Evolutionary conservation across 1,139 yeast species (phyloP), one percentile per base, ranked within the genome.

Genomic region (Geotrichum restrictum): DNA sequence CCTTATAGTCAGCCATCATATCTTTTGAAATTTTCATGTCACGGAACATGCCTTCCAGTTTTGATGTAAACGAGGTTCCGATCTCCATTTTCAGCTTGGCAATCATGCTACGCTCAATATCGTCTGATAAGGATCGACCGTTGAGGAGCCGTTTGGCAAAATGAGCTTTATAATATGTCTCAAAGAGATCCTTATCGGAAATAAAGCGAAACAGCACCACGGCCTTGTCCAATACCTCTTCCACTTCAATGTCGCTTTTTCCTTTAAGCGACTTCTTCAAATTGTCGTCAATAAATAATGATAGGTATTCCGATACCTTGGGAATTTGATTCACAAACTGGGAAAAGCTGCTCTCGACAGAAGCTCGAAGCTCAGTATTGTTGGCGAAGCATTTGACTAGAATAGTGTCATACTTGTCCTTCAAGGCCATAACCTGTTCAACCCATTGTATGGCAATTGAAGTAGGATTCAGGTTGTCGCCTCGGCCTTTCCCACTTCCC

Each of bases 161-260:
- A 70, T 88, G 96, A 52, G 85, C 86, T 60, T 91, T 91, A 69
- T 88, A 93, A 59, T 85, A 83, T 33, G 80, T 82, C 66, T 88
- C 96, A 69, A 93, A 93, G 37, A 88, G 74, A 68, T 93, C 98
- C 64, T 88, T 91, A 62, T 93, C 97, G 51, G 80, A 76, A 40
- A 93, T 76, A 60, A 80, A 83, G 53, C 84, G 74, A 62, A 89
- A 82, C 43, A 93, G 75, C 34, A 74, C 69, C 10, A 85, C 75
- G 0, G 89, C 78, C 42, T 78, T 77, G 45, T 74, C 74, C 45
- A 88, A 69, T 8, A 80, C 72, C 1, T 70, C 75, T 56, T 83
- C 88, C 1, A 80, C 71, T 53, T 76, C 81, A 51, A 76, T 79
- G 16, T 77, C 76, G 1, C 79, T 66, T 52, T 72, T 72, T 19